phyloP scores from a whole-genome alignment of 768 basidiomycete species.

The Suillus lakei region DNA sequence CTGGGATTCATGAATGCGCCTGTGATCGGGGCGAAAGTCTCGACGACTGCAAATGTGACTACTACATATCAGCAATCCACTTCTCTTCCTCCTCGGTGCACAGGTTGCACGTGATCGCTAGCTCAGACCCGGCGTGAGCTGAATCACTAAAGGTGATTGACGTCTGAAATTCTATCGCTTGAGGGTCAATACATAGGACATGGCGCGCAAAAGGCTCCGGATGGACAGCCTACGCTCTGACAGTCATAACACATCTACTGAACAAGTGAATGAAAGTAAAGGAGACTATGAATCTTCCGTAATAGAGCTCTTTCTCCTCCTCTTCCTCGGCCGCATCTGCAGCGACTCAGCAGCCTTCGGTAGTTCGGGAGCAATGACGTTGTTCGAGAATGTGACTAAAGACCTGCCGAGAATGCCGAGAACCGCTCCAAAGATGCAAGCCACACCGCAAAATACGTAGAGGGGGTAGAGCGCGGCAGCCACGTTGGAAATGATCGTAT shows the following conservation, averaged over 20 bases:
- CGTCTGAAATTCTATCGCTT: background rate
- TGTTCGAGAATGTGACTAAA: slow-evolving; percentile 1
- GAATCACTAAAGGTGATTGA: background rate
- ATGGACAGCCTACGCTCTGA: background rate
- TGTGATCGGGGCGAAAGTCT: background rate
- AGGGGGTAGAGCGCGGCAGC: slow-evolving; percentile 54
- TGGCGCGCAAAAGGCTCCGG: background rate
- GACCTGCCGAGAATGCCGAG: slow-evolving; percentile 45
- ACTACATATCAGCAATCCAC: no score
- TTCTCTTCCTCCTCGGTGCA: no score
- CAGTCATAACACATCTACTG: background rate
- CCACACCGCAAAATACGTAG: slow-evolving; percentile 60
- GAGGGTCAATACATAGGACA: background rate
- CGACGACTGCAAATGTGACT: no score
- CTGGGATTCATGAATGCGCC: no score
- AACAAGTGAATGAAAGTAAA: background rate
- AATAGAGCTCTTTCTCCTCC: slow-evolving; percentile 1
- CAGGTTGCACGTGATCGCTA: no score
- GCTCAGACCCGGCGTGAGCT: no score
- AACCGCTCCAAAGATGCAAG: slow-evolving; percentile 54
- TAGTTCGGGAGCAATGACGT: background rate
- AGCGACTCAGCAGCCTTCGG: background rate
- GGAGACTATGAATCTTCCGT: background rate
- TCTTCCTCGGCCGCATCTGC: slow-evolving; percentile 1
- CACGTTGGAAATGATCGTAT: slow-evolving; percentile 40